phyloP scores from a whole-genome alignment of 1,284 basidiomycete species.

The Agroathelia rolfsii region DNA sequence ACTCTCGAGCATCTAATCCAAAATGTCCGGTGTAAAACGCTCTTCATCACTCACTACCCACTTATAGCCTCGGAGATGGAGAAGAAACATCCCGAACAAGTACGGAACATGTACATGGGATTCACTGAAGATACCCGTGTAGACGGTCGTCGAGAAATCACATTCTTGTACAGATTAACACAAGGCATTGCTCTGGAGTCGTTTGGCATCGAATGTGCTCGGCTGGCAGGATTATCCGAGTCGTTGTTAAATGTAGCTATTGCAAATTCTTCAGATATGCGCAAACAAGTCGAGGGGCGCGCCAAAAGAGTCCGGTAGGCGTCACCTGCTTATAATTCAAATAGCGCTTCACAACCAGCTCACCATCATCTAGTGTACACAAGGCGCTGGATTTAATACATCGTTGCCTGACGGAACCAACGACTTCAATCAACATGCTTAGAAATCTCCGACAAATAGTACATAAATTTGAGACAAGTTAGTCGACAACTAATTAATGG shows the following conservation, averaged over 20 bases:
- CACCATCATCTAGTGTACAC: no score
- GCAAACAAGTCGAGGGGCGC: conserved; percentile 37
- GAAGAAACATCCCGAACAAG: conserved; percentile 39
- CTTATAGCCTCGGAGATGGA: conserved; percentile 53
- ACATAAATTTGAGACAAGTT: conserved; percentile 4
- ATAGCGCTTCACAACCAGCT: no score
- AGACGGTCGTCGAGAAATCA: conserved; percentile 69
- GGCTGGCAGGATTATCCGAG: conserved; percentile 75
- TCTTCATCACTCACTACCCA: conserved; percentile 95
- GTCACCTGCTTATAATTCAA: background rate
- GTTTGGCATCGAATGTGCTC: conserved; percentile 84
- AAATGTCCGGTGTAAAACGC: conserved; percentile 59
- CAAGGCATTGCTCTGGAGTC: conserved; percentile 71
- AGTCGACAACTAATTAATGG: conserved; percentile 14
- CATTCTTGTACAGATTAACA: conserved; percentile 74
- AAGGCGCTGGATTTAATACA: conserved; percentile 16
- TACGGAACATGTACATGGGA: conserved; percentile 82
- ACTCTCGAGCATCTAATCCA: conserved; percentile 68
- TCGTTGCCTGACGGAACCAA: conserved; percentile 14
- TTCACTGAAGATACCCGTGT: conserved; percentile 58
- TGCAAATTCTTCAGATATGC: conserved; percentile 47
- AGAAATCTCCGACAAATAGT: conserved; percentile 15
- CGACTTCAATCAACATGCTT: conserved; percentile 9
- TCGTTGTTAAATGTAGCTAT: conserved; percentile 52
- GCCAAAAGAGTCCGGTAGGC: conserved; percentile 40